These are phyloP conservation scores for Pisolithus albus DNA, from an alignment of 768 basidiomycete genomes.

Conservation along the genomic window DNA sequence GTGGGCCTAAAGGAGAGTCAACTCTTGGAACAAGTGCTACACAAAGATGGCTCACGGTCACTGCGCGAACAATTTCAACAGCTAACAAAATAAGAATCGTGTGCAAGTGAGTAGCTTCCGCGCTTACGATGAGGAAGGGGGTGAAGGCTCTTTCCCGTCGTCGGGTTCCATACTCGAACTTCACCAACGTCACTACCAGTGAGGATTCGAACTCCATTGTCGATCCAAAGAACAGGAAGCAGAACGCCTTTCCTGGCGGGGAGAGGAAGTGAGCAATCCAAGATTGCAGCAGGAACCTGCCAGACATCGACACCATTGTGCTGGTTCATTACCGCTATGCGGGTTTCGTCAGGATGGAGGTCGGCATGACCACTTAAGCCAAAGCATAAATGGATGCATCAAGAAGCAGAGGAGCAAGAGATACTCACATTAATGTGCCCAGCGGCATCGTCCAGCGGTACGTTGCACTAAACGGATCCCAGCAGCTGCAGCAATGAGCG, in stretches of 20 bases:
- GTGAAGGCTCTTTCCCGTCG: neutral
- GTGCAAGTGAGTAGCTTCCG: no score
- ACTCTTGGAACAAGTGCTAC: no score
- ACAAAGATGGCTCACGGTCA: no score
- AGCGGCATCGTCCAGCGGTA: constrained; percentile 1
- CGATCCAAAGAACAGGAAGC: neutral
- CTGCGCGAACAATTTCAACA: no score
- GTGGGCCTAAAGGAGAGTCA: no score
- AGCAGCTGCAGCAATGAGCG: neutral
- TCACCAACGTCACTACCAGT: neutral
- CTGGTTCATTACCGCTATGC: neutral
- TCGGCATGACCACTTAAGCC: neutral
- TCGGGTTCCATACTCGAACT: constrained; percentile 1
- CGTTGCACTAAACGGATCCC: neutral
- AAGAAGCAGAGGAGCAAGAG: neutral
- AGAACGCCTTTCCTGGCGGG: neutral
- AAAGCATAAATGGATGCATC: neutral
- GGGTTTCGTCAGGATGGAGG: neutral
- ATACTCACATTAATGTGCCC: neutral
- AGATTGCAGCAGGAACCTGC: neutral
- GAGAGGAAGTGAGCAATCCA: neutral
- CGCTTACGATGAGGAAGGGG: neutral
- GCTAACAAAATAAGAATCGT: no score
- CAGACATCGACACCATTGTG: constrained; percentile 1
- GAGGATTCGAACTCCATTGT: neutral